Conservation (phyloP, 108 stramenopile species). For the Nitzschia inconspicua region DNA sequence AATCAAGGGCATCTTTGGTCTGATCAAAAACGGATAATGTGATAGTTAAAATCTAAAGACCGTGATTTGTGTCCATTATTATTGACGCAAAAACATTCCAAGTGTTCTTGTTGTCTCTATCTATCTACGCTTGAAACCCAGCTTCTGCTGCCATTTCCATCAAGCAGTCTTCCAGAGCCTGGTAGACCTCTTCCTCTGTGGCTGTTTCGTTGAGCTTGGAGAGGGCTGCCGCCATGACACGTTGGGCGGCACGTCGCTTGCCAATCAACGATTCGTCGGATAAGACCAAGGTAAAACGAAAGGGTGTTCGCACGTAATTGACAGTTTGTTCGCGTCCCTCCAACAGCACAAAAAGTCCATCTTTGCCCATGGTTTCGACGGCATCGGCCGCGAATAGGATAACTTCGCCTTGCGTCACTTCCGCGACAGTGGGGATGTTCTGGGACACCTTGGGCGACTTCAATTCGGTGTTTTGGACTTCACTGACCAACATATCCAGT, state of each 20-base stretch:
- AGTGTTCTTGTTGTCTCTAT: neutral
- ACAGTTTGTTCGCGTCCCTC: conserved; percentile 90
- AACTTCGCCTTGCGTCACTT: conserved; percentile 86
- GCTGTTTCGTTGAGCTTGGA: conserved; percentile 34
- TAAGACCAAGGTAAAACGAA: conserved; percentile 70
- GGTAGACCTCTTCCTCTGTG: conserved; percentile 38
- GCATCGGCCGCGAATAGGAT: conserved; percentile 75
- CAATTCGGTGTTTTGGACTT: conserved; percentile 80
- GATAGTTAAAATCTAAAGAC: neutral
- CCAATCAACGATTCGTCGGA: conserved; percentile 77
- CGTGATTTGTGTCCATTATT: neutral
- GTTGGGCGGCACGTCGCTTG: conserved; percentile 83
- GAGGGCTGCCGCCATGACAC: conserved; percentile 71
- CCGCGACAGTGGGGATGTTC: conserved; percentile 88
- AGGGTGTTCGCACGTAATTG: conserved; percentile 75
- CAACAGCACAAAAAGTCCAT: conserved; percentile 70
- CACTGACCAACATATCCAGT: conserved; percentile 60
- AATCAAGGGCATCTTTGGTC: conserved; percentile 60
- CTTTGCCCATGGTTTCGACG: conserved; percentile 57
- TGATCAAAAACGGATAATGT: conserved; percentile 62
- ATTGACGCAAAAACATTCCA: neutral
- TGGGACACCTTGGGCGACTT: conserved; percentile 71
- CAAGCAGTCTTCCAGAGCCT: conserved; percentile 40
- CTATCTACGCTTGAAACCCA: neutral
- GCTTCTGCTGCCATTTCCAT: conserved; percentile 42